Evolutionary conservation across 805 yeast species (phyloP).

Genomic region (Ogataea dorogensis): DNA sequence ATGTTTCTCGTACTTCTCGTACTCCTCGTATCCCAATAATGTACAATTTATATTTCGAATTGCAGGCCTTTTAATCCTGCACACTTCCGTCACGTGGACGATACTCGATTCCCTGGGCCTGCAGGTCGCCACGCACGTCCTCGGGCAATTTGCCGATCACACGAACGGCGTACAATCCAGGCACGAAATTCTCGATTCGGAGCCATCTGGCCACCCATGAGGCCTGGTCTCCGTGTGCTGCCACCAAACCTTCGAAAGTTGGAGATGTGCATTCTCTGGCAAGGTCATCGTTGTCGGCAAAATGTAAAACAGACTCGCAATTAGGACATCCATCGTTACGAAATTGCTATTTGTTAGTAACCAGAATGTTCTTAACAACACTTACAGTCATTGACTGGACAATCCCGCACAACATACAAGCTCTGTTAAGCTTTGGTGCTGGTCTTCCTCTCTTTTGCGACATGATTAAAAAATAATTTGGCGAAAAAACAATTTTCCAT

Average conservation of each 20-base stretch:
- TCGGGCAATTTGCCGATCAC: constrained; percentile 90
- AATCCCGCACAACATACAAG: constrained; percentile 95
- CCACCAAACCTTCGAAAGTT: constrained; percentile 91
- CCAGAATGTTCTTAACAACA: constrained; percentile 7
- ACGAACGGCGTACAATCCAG: constrained; percentile 92
- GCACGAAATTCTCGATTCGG: constrained; percentile 81
- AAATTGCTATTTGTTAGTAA: constrained; percentile 46
- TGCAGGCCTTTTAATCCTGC: constrained; percentile 22
- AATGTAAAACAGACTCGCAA: constrained; percentile 85
- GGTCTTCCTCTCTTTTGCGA: constrained; percentile 33
- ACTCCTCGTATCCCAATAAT: constrained; percentile 2
- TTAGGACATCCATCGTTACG: constrained; percentile 91
- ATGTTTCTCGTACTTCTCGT: constrained; percentile 5
- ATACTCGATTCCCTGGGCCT: constrained; percentile 73
- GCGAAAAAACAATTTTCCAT: constrained; percentile 1
- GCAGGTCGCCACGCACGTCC: constrained; percentile 72
- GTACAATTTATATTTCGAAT: neutral
- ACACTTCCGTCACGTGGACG: constrained; percentile 94
- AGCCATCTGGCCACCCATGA: constrained; percentile 98
- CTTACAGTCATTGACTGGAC: constrained; percentile 73
- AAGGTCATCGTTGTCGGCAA: constrained; percentile 71
- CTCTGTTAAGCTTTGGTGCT: constrained; percentile 73
- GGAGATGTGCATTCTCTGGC: constrained; percentile 94
- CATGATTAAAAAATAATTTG: constrained; percentile 6
- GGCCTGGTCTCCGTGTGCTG: constrained; percentile 76